Evolutionary conservation across 1,139 yeast species (phyloP), one percentile per base, ranked within the genome.

Genomic region (Suhomyces bolitotheri): DNA sequence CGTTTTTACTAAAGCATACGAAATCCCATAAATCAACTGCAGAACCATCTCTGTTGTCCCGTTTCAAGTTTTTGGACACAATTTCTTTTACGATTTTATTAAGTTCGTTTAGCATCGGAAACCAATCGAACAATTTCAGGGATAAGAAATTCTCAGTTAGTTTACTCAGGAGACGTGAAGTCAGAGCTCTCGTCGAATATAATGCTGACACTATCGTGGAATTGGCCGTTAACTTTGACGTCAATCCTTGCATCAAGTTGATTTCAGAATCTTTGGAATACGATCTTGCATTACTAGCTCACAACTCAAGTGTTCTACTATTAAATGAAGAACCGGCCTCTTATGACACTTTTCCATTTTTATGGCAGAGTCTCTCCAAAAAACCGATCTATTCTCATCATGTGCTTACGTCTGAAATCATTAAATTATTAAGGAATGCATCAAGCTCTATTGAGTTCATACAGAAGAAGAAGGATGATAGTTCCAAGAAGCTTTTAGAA

Each of bases 241-340:
- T 34, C 19, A 24, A 38, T 34, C 16, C 41, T 40, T 25, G 59
- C 56, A 59, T 71, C 34, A 48, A 60, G n/a, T 64, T 82, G 5
- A 58, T 80, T 9, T 53, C 68, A 0, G 53, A 64, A 11, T 69
- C 82, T 13, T 51, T 82, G 17, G 56, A 64, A 26, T 81, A 75
- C 52, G 94, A 84, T 52, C 61, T 81, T 13, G 53, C 72, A 10
- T 58, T 72, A n/a, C 58, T 82, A 35, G 74, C 82, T 2, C 78
- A 78, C 42, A 71, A 73, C 40, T 71, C 82, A 13, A 58, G 60
- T 24, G 58, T 66, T 19, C 56, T 82, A 12, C 65, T 70, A 21
- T 53, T 53, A 2, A 58, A 60, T 8, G 62, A 64, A 30, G 53
- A 56, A 4, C 70, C 76, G 0, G 60, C 73, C 1, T 60, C 76